Conservation (phyloP, 495 filamentous ascomycete species). For the Trypethelium eluteriae region DNA sequence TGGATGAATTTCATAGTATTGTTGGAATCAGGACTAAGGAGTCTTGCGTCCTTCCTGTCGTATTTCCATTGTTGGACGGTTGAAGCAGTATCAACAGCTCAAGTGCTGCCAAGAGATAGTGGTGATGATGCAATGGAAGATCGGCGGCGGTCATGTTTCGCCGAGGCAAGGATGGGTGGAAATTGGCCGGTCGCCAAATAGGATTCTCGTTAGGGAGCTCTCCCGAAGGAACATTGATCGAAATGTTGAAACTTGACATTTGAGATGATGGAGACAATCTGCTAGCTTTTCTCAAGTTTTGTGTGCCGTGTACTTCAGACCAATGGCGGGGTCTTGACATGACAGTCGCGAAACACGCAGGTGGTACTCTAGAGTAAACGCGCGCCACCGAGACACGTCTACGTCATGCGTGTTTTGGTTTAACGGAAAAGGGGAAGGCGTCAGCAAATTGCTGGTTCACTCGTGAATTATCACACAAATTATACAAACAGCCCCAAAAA, state of each 20-base stretch:
- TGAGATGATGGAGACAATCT: too few relatives aligned
- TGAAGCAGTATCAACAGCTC: too few relatives aligned
- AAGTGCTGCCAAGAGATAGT: background rate
- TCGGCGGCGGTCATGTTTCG: background rate
- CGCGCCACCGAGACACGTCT: constrained; percentile 3
- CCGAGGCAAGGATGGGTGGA: background rate
- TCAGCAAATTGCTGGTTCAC: background rate
- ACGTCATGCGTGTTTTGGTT: constrained; percentile 10
- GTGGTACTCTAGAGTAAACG: background rate
- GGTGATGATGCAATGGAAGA: background rate
- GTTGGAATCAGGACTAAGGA: too few relatives aligned
- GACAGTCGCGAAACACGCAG: background rate
- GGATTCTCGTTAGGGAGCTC: too few relatives aligned
- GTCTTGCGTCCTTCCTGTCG: too few relatives aligned
- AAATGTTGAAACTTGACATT: too few relatives aligned
- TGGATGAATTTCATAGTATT: too few relatives aligned
- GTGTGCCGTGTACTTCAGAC: background rate
- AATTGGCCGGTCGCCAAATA: background rate
- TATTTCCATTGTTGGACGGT: too few relatives aligned
- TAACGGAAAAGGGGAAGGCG: constrained; percentile 4
- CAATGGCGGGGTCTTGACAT: background rate
- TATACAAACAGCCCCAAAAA: background rate
- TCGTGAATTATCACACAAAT: background rate
- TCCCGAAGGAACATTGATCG: too few relatives aligned
- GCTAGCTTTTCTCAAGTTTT: too few relatives aligned